Percentiles rank a stretch among this genome's conserved stretches.
Conservation (phyloP, 73 alveolate species). For the Tetrahymena borealis region DNA sequence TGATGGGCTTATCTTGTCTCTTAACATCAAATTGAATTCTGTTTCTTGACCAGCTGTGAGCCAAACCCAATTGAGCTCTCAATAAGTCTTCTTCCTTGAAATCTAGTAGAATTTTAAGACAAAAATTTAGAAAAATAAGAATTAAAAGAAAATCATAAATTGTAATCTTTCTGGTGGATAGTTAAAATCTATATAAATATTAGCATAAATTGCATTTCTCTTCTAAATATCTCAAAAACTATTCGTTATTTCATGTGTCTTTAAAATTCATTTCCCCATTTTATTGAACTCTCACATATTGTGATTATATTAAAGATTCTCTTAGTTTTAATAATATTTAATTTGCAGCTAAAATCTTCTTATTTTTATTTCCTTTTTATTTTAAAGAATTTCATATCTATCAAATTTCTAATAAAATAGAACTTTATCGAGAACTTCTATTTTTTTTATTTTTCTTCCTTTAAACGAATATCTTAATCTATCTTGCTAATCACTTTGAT, state of each 20-base stretch:
- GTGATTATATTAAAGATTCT: no score
- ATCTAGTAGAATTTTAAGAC: constrained; percentile 27
- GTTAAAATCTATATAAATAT: no score
- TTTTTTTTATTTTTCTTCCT: constrained; percentile 5
- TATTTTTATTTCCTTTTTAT: background rate
- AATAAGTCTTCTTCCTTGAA: constrained; percentile 68
- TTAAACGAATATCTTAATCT: background rate
- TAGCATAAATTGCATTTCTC: no score
- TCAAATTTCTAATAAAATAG: constrained; percentile 39
- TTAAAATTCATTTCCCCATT: no score
- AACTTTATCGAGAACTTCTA: constrained; percentile 34
- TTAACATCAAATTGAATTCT: constrained; percentile 86
- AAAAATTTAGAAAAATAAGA: background rate
- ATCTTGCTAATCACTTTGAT: no score
- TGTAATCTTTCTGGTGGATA: no score
- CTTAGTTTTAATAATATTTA: no score
- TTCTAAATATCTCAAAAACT: no score
- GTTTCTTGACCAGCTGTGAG: constrained; percentile 81
- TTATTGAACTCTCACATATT: no score
- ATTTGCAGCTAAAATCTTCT: no score
- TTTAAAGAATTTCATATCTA: background rate
- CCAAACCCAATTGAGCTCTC: constrained; percentile 89
- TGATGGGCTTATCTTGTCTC: constrained; percentile 93
- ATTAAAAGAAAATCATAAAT: constrained; percentile 2
- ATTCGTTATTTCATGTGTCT: no score